A percentile compares a stretch with the other conserved stretches of the same genome.
Conservation (phyloP, 768 basidiomycete genomes). For the Suillus bovinus region DNA sequence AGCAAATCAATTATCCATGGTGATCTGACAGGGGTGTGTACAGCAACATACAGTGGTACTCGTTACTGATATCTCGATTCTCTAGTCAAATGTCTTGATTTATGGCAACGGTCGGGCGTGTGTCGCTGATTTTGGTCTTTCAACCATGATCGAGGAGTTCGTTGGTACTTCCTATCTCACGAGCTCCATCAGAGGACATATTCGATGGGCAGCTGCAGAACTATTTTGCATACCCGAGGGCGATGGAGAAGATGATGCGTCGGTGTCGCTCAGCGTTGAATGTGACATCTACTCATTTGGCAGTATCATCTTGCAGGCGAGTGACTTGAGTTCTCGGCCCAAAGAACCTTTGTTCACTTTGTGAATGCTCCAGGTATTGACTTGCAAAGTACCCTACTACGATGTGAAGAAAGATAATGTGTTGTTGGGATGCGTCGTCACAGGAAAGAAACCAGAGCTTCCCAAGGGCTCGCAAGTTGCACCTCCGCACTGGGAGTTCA, state of each 20-base stretch:
- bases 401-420: constrained; percentile 3
- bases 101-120: constrained; percentile 38
- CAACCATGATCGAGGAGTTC: constrained; percentile 23
- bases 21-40: constrained; percentile 12
- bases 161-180: constrained; percentile 29
- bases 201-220: constrained; percentile 49
- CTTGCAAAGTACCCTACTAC: constrained; percentile 9
- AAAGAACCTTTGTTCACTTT: not conserved
- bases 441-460: not conserved
- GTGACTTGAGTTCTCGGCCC: not conserved
- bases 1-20: constrained; percentile 4
- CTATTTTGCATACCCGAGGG: not conserved
- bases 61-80: not conserved
- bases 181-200: constrained; percentile 38
- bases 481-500: constrained; percentile 44
- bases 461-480: constrained; percentile 26
- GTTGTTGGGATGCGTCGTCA: not conserved
- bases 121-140: constrained; percentile 33
- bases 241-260: not conserved
- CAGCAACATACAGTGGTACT: not conserved
- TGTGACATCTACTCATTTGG: constrained; percentile 48
- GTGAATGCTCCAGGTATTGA: constrained; percentile 1
- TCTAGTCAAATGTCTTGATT: constrained; percentile 29
- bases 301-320: constrained; percentile 12
- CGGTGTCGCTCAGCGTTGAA: constrained; percentile 16